Evolutionary conservation across 768 basidiomycete species (phyloP).

Genomic region (Leccinum subgranulosum): DNA sequence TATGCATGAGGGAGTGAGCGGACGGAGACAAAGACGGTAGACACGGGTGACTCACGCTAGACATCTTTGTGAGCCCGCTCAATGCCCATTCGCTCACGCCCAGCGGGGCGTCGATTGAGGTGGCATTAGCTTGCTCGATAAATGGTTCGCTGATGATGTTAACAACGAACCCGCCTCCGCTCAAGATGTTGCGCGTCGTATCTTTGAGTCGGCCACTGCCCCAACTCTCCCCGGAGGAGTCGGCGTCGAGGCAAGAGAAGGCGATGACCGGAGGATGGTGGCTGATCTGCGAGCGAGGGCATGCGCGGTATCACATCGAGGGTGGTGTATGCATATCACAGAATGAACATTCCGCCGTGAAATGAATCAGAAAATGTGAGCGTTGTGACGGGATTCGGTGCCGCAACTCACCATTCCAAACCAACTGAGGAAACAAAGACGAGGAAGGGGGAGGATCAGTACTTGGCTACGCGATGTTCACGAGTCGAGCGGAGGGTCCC

Average conservation of each 20-base stretch:
- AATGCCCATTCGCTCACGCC: slow-evolving; percentile 39
- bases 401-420: slow-evolving; percentile 25
- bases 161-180: not conserved
- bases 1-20: not conserved
- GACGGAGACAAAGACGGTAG: not conserved
- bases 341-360: not conserved
- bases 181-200: slow-evolving; percentile 21
- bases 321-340: not conserved
- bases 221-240: not conserved
- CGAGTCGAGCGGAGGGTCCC: not conserved
- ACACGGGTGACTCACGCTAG: slow-evolving; percentile 11
- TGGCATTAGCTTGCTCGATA: slow-evolving; percentile 37
- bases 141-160: slow-evolving; percentile 53
- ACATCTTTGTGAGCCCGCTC: slow-evolving; percentile 27
- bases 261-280: slow-evolving; percentile 36
- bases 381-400: not conserved
- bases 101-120: slow-evolving; percentile 36
- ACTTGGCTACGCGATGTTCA: not conserved
- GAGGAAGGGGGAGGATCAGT: not conserved
- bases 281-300: slow-evolving; percentile 12
- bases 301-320: too few relatives aligned
- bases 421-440: slow-evolving; percentile 11
- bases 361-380: too few relatives aligned
- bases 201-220: slow-evolving; percentile 32
- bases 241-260: slow-evolving; percentile 23